Evolutionary conservation across 2,329 filamentous ascomycete genomes (phyloP).

Genomic region (Calonectria hawksworthii): DNA sequence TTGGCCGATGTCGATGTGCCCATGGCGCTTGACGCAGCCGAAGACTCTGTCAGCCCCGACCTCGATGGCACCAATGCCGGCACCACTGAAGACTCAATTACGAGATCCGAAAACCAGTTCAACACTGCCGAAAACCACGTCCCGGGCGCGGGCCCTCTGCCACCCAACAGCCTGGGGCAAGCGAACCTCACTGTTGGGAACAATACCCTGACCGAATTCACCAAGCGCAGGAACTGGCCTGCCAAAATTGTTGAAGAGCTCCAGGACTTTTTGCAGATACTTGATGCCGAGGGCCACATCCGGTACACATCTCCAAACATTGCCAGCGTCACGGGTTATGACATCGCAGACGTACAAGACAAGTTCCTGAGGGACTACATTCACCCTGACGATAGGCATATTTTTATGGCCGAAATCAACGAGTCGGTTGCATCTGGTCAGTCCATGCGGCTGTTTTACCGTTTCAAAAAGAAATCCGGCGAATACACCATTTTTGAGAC

Average conservation of each 20-base stretch:
- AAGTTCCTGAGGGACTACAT: slow-evolving; percentile 85
- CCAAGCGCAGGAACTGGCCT: slow-evolving; percentile 81
- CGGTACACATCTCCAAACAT: slow-evolving; percentile 89
- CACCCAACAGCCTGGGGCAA: slow-evolving; percentile 55
- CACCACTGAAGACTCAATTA: slow-evolving; percentile 48
- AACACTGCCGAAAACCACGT: slow-evolving; percentile 53
- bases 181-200: slow-evolving; percentile 49
- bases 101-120: slow-evolving; percentile 51
- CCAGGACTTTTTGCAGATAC: slow-evolving; percentile 88
- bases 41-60: slow-evolving; percentile 43
- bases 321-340: slow-evolving; percentile 81
- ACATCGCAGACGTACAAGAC: slow-evolving; percentile 77
- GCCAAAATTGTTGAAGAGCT: slow-evolving; percentile 91
- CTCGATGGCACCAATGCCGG: slow-evolving; percentile 39
- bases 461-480: slow-evolving; percentile 81
- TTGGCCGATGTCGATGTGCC: slow-evolving; percentile 58
- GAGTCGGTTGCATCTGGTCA: slow-evolving; percentile 89
- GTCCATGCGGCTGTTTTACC: slow-evolving; percentile 86
- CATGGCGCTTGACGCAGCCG: slow-evolving; percentile 58
- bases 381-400: slow-evolving; percentile 85
- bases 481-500: slow-evolving; percentile 87
- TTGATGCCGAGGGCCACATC: slow-evolving; percentile 87
- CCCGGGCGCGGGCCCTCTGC: slow-evolving; percentile 58
- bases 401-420: slow-evolving; percentile 90
- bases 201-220: slow-evolving; percentile 70